Conservation (phyloP, 345 rosid species). For the Eutrema yunnanense region DNA sequence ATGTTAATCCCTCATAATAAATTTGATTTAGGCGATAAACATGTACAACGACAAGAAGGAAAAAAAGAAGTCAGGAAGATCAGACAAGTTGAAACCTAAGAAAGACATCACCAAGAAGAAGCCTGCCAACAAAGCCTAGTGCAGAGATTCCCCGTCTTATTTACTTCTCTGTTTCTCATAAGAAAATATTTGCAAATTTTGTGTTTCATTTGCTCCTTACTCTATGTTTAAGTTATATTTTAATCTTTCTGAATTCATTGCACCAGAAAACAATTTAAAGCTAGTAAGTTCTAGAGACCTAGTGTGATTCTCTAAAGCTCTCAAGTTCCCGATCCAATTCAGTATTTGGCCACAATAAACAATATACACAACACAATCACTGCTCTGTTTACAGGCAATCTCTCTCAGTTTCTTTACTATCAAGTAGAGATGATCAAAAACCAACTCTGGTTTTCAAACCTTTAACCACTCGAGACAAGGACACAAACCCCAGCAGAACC, state of each 20-base stretch:
- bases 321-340: neutral
- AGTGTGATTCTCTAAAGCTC: neutral
- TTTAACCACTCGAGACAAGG: constrained; percentile 93
- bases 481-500: constrained; percentile 93
- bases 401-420: neutral
- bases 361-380: neutral
- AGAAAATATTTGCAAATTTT: neutral
- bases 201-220: neutral
- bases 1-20: neutral
- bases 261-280: neutral
- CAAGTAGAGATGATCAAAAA: neutral
- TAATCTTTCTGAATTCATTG: neutral
- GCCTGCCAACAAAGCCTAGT: constrained; percentile 20
- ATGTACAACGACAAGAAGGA: constrained; percentile 81
- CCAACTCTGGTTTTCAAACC: constrained; percentile 24
- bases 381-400: neutral
- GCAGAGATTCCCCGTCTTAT: neutral
- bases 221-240: neutral
- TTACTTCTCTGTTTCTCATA: neutral
- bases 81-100: constrained; percentile 30
- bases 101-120: constrained; percentile 28
- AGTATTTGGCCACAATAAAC: neutral
- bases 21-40: constrained; percentile 55
- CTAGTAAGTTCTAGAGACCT: neutral
- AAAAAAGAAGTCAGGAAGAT: constrained; percentile 36